A percentile compares a stretch with the other conserved stretches of the same genome.
Evolutionary conservation across 2,329 filamentous ascomycete genomes (phyloP).

Genomic region (Cladosporium sp.): DNA sequence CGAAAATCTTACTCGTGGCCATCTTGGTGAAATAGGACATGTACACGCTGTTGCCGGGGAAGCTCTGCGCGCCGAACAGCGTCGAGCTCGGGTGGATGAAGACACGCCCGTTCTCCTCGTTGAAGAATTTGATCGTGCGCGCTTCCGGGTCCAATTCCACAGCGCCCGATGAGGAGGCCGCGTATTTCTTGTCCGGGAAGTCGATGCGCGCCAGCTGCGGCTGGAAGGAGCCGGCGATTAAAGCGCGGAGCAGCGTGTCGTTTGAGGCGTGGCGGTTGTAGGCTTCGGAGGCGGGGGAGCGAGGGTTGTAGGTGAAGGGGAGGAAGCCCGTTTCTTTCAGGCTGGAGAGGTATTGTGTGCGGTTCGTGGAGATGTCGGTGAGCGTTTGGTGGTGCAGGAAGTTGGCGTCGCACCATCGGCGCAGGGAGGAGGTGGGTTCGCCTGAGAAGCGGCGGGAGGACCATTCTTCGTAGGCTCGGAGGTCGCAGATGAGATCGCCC

Average conservation of each 20-base stretch:
- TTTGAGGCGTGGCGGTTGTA: slow-evolving; percentile 46
- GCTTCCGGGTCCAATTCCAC: slow-evolving; percentile 93
- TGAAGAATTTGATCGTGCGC: slow-evolving; percentile 87
- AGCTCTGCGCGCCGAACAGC: slow-evolving; percentile 77
- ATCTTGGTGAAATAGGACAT: slow-evolving; percentile 91
- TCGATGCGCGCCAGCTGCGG: slow-evolving; percentile 90
- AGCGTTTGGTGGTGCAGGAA: slow-evolving; percentile 82
- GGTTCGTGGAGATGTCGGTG: slow-evolving; percentile 81
- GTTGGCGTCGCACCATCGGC: slow-evolving; percentile 77
- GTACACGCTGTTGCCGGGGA: slow-evolving; percentile 70
- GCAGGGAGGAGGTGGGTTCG: slow-evolving; percentile 56
- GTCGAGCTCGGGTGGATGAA: slow-evolving; percentile 91
- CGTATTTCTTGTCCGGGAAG: slow-evolving; percentile 94
- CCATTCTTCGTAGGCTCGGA: slow-evolving; percentile 82
- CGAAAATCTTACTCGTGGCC: slow-evolving; percentile 85
- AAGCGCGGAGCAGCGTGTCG: slow-evolving; percentile 43
- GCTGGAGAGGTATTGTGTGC: slow-evolving; percentile 78
- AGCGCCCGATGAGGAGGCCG: slow-evolving; percentile 77
- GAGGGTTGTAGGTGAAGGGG: slow-evolving; percentile 34
- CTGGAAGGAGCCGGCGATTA: slow-evolving; percentile 49
- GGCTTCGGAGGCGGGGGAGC: slow-evolving; percentile 29
- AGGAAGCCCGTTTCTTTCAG: slow-evolving; percentile 83
- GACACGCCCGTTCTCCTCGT: slow-evolving; percentile 74
- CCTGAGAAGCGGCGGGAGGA: slow-evolving; percentile 58
- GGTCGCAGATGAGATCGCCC: slow-evolving; percentile 84